A percentile compares a stretch with the other conserved stretches of the same genome.
Evolutionary conservation across 768 basidiomycete species (phyloP).

Genomic region (Mrakia frigida): DNA sequence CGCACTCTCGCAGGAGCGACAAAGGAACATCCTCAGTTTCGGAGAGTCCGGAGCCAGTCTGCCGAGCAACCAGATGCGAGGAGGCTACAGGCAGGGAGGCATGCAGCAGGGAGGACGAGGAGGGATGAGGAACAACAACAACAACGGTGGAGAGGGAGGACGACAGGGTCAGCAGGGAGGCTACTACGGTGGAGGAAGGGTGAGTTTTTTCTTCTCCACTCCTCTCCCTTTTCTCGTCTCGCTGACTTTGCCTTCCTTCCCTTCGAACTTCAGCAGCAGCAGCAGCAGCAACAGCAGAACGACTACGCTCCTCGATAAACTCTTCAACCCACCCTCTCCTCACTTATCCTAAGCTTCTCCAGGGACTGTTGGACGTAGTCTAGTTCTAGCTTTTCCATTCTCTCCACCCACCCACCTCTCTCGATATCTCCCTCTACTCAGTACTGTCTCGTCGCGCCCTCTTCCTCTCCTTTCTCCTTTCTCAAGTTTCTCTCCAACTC

Average conservation of each 20-base stretch:
- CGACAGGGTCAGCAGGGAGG: neutral
- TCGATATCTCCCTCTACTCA: too few species aligned
- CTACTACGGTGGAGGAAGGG: slow-evolving; percentile 8
- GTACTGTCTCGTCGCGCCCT: too few species aligned
- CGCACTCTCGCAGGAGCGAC: neutral
- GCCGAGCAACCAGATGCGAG: slow-evolving; percentile 9
- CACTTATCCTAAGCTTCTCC: neutral
- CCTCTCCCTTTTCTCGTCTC: neutral
- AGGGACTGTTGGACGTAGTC: neutral
- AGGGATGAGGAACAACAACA: neutral
- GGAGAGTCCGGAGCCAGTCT: slow-evolving; percentile 12
- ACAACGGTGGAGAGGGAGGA: slow-evolving; percentile 1
- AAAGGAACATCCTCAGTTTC: neutral
- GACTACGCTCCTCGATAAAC: slow-evolving; percentile 12
- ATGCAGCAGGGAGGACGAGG: slow-evolving; percentile 10
- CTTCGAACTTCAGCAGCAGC: neutral
- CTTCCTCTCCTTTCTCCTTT: too few species aligned
- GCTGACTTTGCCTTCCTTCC: neutral
- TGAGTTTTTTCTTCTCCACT: neutral
- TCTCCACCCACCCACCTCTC: too few species aligned
- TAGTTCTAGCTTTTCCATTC: too few species aligned
- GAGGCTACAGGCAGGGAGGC: slow-evolving; percentile 14
- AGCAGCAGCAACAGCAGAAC: slow-evolving; percentile 13
- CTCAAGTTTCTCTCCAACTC: neutral
- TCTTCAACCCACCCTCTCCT: neutral